Evolutionary conservation across 23 red algal species (phyloP).

Genomic region (Gracilaria vermiculophylla): DNA sequence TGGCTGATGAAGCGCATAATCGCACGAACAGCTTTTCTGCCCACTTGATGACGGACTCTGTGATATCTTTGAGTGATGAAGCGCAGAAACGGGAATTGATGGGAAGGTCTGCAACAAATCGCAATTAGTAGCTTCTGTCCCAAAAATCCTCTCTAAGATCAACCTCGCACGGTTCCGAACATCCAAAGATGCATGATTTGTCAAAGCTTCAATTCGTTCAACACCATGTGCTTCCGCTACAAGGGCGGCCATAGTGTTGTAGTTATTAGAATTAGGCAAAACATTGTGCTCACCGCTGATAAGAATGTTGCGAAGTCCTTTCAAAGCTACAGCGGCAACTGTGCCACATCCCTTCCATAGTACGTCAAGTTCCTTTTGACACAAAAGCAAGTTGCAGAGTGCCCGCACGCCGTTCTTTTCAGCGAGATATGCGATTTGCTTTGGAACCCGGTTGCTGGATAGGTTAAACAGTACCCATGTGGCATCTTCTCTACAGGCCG

Average conservation of each 20-base stretch:
- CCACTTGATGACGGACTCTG: neutral
- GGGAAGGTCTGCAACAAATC: slow-evolving; percentile 17
- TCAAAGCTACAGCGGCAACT: slow-evolving; percentile 85
- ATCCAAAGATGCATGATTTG: slow-evolving; percentile 58
- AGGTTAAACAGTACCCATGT: slow-evolving; percentile 98
- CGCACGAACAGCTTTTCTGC: slow-evolving; percentile 35
- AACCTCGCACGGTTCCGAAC: slow-evolving; percentile 70
- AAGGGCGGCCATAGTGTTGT: slow-evolving; percentile 78
- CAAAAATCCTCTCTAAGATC: slow-evolving; percentile 81
- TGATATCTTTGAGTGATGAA: neutral
- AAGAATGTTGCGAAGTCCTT: slow-evolving; percentile 90
- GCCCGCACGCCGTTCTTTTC: slow-evolving; percentile 75
- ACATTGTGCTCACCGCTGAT: slow-evolving; percentile 63
- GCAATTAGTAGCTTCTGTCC: slow-evolving; percentile 57
- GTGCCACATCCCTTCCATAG: slow-evolving; percentile 96
- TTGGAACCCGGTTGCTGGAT: slow-evolving; percentile 75
- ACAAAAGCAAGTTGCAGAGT: slow-evolving; percentile 80
- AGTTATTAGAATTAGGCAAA: slow-evolving; percentile 30
- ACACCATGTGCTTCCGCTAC: slow-evolving; percentile 91
- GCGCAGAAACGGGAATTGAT: slow-evolving; percentile 9
- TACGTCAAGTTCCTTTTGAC: slow-evolving; percentile 91
- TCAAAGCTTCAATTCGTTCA: slow-evolving; percentile 86
- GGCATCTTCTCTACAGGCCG: slow-evolving; percentile 89
- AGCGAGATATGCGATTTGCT: slow-evolving; percentile 73
- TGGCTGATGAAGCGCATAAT: neutral